A percentile compares a stretch with the other conserved stretches of the same genome.
Conservation (phyloP, 257 asterid genomes). For the Solanum gracilifrons region DNA sequence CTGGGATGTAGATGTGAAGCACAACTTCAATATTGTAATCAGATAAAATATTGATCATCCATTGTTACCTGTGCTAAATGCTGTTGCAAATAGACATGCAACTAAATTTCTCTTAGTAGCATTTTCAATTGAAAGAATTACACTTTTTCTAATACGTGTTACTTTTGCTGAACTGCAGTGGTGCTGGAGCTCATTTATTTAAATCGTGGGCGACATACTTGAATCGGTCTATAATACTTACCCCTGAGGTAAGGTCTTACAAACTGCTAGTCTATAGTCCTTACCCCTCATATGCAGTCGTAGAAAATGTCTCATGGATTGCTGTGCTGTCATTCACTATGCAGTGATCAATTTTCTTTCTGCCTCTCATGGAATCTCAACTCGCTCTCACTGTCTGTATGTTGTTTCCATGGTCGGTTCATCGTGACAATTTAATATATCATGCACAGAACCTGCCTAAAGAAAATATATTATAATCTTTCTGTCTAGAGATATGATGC, state of each 20-base stretch:
- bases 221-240: constrained; percentile 87
- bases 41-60: neutral
- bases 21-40: neutral
- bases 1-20: neutral
- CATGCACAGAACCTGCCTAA: neutral
- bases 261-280: neutral
- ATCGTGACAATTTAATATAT: neutral
- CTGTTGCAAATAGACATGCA: neutral
- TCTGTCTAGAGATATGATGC: neutral
- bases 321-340: neutral
- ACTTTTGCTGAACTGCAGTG: constrained; percentile 37
- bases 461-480: neutral
- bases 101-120: neutral
- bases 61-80: neutral
- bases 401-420: neutral
- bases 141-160: constrained; percentile 2
- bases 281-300: neutral
- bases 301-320: neutral
- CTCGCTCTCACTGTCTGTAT: neutral
- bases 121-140: neutral
- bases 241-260: constrained; percentile 67
- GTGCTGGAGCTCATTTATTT: constrained; percentile 99
- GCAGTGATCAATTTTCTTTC: neutral
- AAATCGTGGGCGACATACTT: constrained; percentile 83
- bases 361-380: neutral